Percentiles rank a stretch among this genome's conserved stretches.
Evolutionary conservation across 2,329 filamentous ascomycete genomes (phyloP).

Genomic region (Ilyonectria robusta): DNA sequence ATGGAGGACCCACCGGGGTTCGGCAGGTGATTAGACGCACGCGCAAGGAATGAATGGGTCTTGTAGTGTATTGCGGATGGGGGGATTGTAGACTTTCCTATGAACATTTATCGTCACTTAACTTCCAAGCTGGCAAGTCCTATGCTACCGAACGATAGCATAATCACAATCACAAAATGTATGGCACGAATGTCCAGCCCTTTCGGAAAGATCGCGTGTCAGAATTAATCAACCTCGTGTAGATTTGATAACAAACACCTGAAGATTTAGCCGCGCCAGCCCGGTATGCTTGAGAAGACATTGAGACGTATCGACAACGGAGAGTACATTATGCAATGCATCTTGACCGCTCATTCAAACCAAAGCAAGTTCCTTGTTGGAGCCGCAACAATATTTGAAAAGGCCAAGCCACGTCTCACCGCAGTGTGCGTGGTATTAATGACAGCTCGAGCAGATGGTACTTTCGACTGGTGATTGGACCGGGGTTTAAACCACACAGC

Average conservation of each 20-base stretch:
- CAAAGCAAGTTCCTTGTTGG: background rate
- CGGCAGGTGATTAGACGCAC: background rate
- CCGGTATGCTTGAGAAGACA: background rate
- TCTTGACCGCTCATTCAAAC: constrained; percentile 7
- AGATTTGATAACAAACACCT: background rate
- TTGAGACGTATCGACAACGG: background rate
- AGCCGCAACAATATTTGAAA: background rate
- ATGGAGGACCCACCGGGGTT: background rate
- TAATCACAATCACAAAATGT: background rate
- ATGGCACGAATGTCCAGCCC: background rate
- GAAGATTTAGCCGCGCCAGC: background rate
- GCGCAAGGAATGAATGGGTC: background rate
- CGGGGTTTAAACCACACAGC: background rate
- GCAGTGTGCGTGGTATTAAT: no score
- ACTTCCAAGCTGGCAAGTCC: background rate
- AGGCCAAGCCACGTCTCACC: background rate
- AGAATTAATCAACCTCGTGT: background rate
- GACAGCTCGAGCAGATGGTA: background rate
- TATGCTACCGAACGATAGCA: background rate
- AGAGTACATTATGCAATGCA: background rate
- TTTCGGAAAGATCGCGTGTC: background rate
- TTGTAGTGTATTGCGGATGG: background rate
- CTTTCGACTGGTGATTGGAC: background rate
- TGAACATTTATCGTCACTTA: background rate
- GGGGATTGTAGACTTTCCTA: background rate